Evolutionary conservation across 495 filamentous ascomycete species (phyloP).

Genomic region (Neurospora tetrasperma): DNA sequence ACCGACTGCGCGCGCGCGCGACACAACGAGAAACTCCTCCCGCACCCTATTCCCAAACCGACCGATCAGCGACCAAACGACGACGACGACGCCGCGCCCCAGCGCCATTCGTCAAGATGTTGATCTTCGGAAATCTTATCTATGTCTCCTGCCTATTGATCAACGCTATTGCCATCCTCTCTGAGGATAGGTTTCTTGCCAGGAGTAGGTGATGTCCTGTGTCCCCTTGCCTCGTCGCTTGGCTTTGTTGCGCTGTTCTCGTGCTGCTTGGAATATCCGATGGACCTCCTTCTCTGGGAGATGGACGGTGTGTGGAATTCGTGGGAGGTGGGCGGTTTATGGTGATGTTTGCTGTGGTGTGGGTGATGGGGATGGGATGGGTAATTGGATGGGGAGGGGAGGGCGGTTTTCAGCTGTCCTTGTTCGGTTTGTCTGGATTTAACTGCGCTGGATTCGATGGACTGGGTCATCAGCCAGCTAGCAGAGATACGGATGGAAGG

Average conservation of each 20-base stretch:
- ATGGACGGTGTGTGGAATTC: background rate
- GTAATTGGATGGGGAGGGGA: background rate
- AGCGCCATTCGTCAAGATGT: constrained; percentile 36
- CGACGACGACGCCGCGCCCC: background rate
- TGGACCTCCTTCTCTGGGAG: background rate
- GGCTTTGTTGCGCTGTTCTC: background rate
- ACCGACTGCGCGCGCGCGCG: background rate
- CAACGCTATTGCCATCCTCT: constrained; percentile 90
- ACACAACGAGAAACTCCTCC: background rate
- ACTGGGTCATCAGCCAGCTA: background rate
- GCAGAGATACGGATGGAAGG: background rate
- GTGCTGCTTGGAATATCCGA: background rate
- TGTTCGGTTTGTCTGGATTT: background rate
- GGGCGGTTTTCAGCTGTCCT: background rate
- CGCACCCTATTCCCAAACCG: background rate
- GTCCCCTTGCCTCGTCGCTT: background rate
- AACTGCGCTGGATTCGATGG: background rate
- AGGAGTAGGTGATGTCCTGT: constrained; percentile 55
- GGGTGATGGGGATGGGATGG: background rate
- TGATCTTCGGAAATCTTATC: constrained; percentile 63
- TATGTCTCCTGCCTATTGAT: constrained; percentile 77
- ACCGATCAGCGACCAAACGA: background rate
- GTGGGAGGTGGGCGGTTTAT: background rate
- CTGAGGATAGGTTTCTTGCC: constrained; percentile 95
- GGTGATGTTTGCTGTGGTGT: background rate